Evolutionary conservation across 768 basidiomycete species (phyloP), one percentile per base, ranked within the genome.

Genomic region (Mycena vulgaris): DNA sequence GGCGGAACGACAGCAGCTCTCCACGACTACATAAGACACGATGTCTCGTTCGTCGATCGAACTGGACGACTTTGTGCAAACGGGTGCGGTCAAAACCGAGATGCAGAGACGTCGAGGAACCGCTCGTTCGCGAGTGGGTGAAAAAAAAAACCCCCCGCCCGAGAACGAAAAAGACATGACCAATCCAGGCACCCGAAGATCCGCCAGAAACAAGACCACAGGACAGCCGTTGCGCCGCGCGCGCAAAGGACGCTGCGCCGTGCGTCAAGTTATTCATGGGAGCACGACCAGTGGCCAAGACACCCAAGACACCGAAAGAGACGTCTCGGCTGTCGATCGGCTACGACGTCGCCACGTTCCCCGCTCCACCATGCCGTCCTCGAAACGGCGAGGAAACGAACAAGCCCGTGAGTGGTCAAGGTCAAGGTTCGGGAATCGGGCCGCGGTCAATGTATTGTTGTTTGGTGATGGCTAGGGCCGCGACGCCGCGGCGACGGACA

Each of bases 361-460:
- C 35, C 35, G 35, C 35, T 37, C 35, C 35, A 37, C 35, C 35
- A 37, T 37, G 35, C 35, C 35, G 35, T 37, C 35, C 35, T 37
- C 35, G 35, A 37, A 37, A 37, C 35, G 35, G 14, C 35, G 35
- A 37, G 35, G 35, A 37, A 37, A 37, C 35, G 35, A 37, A 37
- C 35, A 37, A 37, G 35, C 35, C 35, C 35, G 35, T 37, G 35
- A 37, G 40, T 42, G 40, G 25, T 23, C 11, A 49, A 49, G 48
- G 48, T 49, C 53, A 55, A 55, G 53, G 53, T 55, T 55, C 53
- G 53, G 53, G 31, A 55, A 55, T 55, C 53, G 53, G 53, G 53
- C 35, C 53, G 53, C 23, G 53, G 53, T 55, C 53, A 37, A 55
- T 55, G 48, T 49, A 49, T 23, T 49, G 31, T 37, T 55, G 33